Percentiles rank a stretch among this genome's conserved stretches.
phyloP scores from a whole-genome alignment of 2,329 filamentous ascomycete species.

The Aspergillus sp. region DNA sequence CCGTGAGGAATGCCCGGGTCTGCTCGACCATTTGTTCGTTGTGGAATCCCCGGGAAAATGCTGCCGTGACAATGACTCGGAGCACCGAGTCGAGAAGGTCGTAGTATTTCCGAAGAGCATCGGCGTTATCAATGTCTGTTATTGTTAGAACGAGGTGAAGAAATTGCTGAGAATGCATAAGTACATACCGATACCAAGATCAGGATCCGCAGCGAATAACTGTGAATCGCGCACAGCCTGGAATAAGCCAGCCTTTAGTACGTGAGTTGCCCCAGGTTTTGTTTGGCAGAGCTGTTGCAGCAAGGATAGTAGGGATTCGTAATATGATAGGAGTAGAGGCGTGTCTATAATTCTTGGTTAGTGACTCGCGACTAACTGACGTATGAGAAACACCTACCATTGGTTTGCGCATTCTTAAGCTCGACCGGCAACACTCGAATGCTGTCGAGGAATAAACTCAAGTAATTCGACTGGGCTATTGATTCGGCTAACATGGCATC shows the following conservation, averaged over 20 bases:
- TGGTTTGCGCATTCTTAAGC: constrained; percentile 58
- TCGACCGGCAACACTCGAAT: constrained; percentile 76
- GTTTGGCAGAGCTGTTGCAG: constrained; percentile 83
- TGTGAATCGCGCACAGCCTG: constrained; percentile 74
- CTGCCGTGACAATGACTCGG: constrained; percentile 76
- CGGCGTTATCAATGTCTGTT: constrained; percentile 63
- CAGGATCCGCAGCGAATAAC: constrained; percentile 88
- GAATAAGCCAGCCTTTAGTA: constrained; percentile 89
- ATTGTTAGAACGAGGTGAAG: constrained; percentile 17
- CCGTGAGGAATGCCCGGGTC: constrained; percentile 74
- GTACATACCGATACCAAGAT: constrained; percentile 71
- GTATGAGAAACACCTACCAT: constrained; percentile 50
- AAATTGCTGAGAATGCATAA: background rate
- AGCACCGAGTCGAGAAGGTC: constrained; percentile 76
- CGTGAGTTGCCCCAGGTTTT: constrained; percentile 75
- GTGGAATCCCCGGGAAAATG: constrained; percentile 77
- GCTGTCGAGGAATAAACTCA: constrained; percentile 85
- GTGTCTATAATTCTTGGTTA: constrained; percentile 46
- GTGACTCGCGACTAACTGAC: background rate
- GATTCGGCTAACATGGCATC: constrained; percentile 74
- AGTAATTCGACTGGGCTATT: constrained; percentile 83
- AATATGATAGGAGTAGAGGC: constrained; percentile 56
- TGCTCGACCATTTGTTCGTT: constrained; percentile 72
- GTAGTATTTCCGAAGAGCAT: constrained; percentile 78
- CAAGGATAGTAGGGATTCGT: constrained; percentile 75